phyloP scores from a whole-genome alignment of 257 asterid species.

The Orobanche coerulescens region DNA sequence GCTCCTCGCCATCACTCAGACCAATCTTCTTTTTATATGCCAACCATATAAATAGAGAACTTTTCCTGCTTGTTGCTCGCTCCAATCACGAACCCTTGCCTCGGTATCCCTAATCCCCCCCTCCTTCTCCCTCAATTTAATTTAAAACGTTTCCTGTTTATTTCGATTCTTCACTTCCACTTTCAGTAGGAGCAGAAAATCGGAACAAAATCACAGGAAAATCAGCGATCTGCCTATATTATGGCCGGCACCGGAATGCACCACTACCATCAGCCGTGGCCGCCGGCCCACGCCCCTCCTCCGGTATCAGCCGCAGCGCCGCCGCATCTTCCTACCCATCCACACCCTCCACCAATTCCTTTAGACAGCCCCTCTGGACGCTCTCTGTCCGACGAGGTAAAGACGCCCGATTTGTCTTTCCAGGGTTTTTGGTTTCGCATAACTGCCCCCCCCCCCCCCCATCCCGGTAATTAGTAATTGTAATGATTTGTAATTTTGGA shows the following conservation, averaged over 20 bases:
- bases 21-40: too few relatives aligned
- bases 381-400: constrained; percentile 25
- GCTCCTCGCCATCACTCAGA: too few relatives aligned
- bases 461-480: not conserved
- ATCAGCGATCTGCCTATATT: constrained; percentile 9
- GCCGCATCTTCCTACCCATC: constrained; percentile 12
- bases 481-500: constrained; percentile 1
- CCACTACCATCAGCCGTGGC: constrained; percentile 68
- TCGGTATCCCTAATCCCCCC: not conserved
- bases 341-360: constrained; percentile 26
- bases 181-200: not conserved
- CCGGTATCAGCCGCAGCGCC: constrained; percentile 34
- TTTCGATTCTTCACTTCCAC: not conserved
- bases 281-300: constrained; percentile 37
- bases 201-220: not conserved
- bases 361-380: constrained; percentile 27
- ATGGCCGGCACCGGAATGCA: constrained; percentile 52
- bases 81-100: constrained; percentile 11
- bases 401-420: not conserved
- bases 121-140: not conserved
- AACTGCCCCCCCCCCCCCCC: not conserved
- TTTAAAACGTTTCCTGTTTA: not conserved
- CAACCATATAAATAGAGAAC: too few relatives aligned
- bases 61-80: too few relatives aligned
- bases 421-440: not conserved